Conservation (phyloP, 768 basidiomycete genomes). For the Serendipita indica region DNA sequence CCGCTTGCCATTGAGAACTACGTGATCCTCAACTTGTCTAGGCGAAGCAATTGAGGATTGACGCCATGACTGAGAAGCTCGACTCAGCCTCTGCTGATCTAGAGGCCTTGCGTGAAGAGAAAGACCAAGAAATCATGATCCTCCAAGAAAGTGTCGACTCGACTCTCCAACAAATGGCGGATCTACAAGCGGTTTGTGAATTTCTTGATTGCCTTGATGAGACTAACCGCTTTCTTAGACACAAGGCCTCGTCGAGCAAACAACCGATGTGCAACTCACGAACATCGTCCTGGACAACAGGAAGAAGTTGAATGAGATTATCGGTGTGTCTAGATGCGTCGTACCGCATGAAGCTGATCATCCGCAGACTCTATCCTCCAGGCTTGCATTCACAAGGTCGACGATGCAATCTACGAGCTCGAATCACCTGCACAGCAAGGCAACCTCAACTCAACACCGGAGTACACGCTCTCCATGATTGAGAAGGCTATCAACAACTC, state of each 20-base stretch:
- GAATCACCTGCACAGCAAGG: constrained; percentile 92
- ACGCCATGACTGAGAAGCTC: constrained; percentile 73
- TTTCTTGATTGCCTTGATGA: not conserved
- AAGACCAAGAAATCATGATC: constrained; percentile 92
- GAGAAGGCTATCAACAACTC: constrained; percentile 92
- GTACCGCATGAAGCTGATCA: not conserved
- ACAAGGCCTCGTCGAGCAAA: constrained; percentile 72
- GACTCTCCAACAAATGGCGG: constrained; percentile 75
- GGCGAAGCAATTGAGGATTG: constrained; percentile 94
- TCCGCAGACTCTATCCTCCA: constrained; percentile 82
- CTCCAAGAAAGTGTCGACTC: constrained; percentile 91
- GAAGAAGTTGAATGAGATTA: constrained; percentile 96
- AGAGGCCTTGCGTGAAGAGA: constrained; percentile 79
- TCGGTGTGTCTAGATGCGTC: constrained; percentile 39
- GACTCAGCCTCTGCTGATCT: constrained; percentile 59
- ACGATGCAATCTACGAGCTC: constrained; percentile 93
- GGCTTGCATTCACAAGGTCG: constrained; percentile 91
- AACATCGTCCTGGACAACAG: constrained; percentile 90
- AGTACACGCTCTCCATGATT: constrained; percentile 96
- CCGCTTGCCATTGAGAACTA: not conserved
- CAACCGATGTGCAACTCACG: constrained; percentile 94
- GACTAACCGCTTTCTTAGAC: constrained; percentile 32
- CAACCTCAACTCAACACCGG: constrained; percentile 93
- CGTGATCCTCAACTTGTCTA: constrained; percentile 20
- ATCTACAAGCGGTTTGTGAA: constrained; percentile 60